Evolutionary conservation across 2,329 filamentous ascomycete species (phyloP), one percentile per base, ranked within the genome.

Genomic region (Fusarium sp.): DNA sequence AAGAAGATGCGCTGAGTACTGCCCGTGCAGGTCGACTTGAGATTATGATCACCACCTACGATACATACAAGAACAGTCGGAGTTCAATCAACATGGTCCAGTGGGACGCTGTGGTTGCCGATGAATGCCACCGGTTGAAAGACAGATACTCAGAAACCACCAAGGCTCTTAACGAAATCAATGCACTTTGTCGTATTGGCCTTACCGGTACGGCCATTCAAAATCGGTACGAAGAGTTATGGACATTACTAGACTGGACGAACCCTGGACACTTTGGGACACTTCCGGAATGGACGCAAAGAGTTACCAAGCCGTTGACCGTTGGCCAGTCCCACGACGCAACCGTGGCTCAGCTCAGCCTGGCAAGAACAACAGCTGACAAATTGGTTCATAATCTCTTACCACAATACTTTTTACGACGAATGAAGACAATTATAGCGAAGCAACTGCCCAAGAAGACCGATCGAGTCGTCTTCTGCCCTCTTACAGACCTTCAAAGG

Each of bases 151-250:
- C 95, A 0, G 92, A 91, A 66, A 92, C 91, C 9, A 96, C 95
- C 0, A 89, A 92, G 74, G 91, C 94, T 1, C 95, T 99, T 91
- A 92, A 94, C 73, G 89, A 95, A 65, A 85, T 98, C 72, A 99
- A 99, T 73, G 90, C 95, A 0, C 86, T 98, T 4, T 98, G 96
- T 76, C 89, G 96, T 34, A 95, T 99, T 64, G 96, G 96, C 0
- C 84, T 99, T 10, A 98, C 95, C 0, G 96, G 96, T 3, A 99
- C 96, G 0, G 95, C 95, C 0, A 98, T 99, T 44, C 96, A 99
- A 77, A 99, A 99, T 79, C 96, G 93, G 71, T 99, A 99, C 77
- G 94, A 98, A 76, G 96, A 99, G 78, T 86, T 99, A 1, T 99
- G 95, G 95, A 97, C 94, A 0, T 84, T 99, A 0, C 84, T 99